phyloP scores from a whole-genome alignment of 106 monocot species.

The Narthecium ossifragum region DNA sequence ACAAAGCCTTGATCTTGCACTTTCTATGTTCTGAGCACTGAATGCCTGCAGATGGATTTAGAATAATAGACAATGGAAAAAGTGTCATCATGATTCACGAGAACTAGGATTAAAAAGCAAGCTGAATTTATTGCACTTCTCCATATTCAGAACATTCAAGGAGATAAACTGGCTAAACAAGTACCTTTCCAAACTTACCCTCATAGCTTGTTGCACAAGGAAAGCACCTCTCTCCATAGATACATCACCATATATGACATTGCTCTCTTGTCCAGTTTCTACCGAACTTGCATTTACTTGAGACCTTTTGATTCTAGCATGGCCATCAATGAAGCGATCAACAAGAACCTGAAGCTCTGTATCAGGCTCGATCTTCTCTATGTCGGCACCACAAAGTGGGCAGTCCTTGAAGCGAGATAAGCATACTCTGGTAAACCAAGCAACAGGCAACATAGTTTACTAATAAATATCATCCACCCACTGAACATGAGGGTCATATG shows the following conservation, averaged over 20 bases:
- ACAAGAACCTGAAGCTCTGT: conserved; percentile 74
- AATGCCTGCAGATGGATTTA: conserved; percentile 79
- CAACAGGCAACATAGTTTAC: conserved; percentile 2
- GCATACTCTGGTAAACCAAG: conserved; percentile 44
- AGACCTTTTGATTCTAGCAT: conserved; percentile 83
- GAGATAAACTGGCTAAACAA: not conserved
- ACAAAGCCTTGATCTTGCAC: conserved; percentile 81
- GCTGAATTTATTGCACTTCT: too few relatives aligned
- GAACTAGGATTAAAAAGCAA: not conserved
- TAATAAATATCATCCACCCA: too few relatives aligned
- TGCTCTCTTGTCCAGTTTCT: conserved; percentile 32
- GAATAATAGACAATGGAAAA: too few relatives aligned
- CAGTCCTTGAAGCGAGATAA: conserved; percentile 90
- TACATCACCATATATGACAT: conserved; percentile 91
- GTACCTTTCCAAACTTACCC: conserved; percentile 37
- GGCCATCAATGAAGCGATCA: conserved; percentile 91
- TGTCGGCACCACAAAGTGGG: conserved; percentile 97
- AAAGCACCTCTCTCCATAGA: conserved; percentile 95
- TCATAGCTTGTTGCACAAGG: conserved; percentile 98
- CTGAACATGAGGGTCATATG: too few relatives aligned
- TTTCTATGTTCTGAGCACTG: conserved; percentile 67
- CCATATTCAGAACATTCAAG: not conserved
- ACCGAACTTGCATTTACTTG: conserved; percentile 33
- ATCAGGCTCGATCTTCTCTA: conserved; percentile 80
- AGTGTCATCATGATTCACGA: not conserved